Evolutionary conservation across 225 moss, liverwort and hornwort species (phyloP), one percentile per base, ranked within the genome.

Genomic region (Pseudoscleropodium purum): DNA sequence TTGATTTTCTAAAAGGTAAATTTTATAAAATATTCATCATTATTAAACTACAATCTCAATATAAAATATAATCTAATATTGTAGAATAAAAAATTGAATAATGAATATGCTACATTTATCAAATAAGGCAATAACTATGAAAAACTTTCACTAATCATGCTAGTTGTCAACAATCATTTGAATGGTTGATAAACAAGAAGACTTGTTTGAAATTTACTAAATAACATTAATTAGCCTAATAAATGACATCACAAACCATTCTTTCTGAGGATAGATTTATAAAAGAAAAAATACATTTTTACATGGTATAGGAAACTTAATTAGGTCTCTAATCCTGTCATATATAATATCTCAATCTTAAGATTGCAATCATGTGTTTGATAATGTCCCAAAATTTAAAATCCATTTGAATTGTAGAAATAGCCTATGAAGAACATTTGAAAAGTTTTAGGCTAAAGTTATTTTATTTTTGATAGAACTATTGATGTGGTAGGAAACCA

Each of bases 91-190:
- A 39, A 39, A 5, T 13, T n/a, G 1, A 39, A 70, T 5, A 39
- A n/a, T n/a, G 14, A 13, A n/a, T 23, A 69, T 69, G 1, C n/a
- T n/a, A 69, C 7, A 13, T 2, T 13, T 70, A 24, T 24, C 4
- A n/a, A 69, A 0, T n/a, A 24, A 69, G 69, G n/a, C 0, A 1
- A 4, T n/a, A 69, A 13, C 12, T 24, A 13, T 7, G 2, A n/a
- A 37, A 24, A 69, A 13, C 13, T n/a, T 69, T 13, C 4, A n/a
- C 23, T n/a, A n/a, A 69, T 24, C 24, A 37, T 67, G 4, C 37
- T 37, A 21, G 12, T 21, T 37, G 21, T 23, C 37, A 68, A 37
- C 6, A 37, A 11, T 37, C 68, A 68, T 68, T 68, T 37, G 11
- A 68, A 68, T 68, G 20, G 6, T 37, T 68, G 37, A 37, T 37